phyloP scores from a whole-genome alignment of 768 basidiomycete genomes.

The Imleria badia region DNA sequence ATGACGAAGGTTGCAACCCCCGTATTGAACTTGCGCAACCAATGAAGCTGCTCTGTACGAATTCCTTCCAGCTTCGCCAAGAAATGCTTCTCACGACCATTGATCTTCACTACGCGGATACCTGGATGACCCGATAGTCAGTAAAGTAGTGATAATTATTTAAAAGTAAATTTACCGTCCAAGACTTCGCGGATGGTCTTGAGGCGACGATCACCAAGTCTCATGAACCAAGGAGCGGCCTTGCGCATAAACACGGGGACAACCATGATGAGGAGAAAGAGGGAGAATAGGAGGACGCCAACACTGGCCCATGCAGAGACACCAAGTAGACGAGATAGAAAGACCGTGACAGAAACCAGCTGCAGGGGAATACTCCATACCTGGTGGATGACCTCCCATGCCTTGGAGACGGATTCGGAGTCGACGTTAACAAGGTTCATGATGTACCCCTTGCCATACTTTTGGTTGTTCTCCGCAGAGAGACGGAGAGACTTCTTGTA shows the following conservation, averaged over 20 bases:
- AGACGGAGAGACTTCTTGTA: conserved; percentile 32
- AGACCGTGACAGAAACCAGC: conserved; percentile 18
- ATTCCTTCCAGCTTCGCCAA: conserved; percentile 22
- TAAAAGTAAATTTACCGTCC: conserved; percentile 18
- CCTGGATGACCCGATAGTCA: conserved; percentile 5
- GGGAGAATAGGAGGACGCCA: conserved; percentile 25
- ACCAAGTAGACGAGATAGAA: conserved; percentile 28
- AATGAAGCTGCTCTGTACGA: conserved; percentile 24
- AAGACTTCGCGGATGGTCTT: conserved; percentile 29
- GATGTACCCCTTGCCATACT: conserved; percentile 28
- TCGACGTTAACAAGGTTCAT: conserved; percentile 33
- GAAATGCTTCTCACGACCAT: conserved; percentile 27
- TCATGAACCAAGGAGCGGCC: conserved; percentile 29
- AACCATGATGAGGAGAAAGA: conserved; percentile 29
- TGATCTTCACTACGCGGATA: conserved; percentile 29
- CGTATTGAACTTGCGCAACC: conserved; percentile 25
- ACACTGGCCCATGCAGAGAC: conserved; percentile 31
- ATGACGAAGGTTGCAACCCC: conserved; percentile 26
- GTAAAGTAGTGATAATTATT: neutral
- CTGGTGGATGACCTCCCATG: conserved; percentile 28
- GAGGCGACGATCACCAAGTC: conserved; percentile 28
- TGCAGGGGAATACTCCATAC: conserved; percentile 30
- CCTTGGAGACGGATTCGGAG: conserved; percentile 30
- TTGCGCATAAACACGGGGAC: conserved; percentile 34
- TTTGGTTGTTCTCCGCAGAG: conserved; percentile 26